Conservation (phyloP, 495 filamentous ascomycete species). For the Aspergillus bertholletiae region DNA sequence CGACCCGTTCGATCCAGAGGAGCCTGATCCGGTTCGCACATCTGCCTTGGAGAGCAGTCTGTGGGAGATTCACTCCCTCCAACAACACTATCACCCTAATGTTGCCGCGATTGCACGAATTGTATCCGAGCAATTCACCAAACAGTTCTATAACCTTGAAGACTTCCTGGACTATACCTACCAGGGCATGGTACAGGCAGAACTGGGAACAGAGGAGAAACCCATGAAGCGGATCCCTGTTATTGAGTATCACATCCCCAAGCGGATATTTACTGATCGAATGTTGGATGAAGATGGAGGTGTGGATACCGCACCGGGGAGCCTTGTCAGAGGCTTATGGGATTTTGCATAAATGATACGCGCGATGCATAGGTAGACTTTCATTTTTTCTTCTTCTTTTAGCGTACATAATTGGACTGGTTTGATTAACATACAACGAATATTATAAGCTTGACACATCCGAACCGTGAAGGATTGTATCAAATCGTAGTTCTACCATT, state of each 20-base stretch:
- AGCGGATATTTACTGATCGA: conserved; percentile 67
- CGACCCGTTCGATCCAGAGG: conserved; percentile 73
- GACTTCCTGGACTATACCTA: conserved; percentile 98
- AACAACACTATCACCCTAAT: conserved; percentile 95
- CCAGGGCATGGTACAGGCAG: conserved; percentile 76
- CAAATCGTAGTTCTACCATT: not conserved
- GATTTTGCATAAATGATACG: conserved; percentile 26
- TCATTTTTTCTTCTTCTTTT: conserved; percentile 3
- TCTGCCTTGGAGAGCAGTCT: conserved; percentile 85
- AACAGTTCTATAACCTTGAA: conserved; percentile 85
- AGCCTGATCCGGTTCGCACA: conserved; percentile 81
- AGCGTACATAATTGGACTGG: conserved; percentile 11
- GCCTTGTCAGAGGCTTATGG: conserved; percentile 38
- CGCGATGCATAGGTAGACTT: not conserved
- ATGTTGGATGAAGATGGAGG: conserved; percentile 43
- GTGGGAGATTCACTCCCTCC: conserved; percentile 89
- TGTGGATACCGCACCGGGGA: conserved; percentile 35
- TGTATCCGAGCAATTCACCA: conserved; percentile 95
- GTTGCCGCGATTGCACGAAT: conserved; percentile 93
- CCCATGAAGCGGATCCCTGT: conserved; percentile 80
- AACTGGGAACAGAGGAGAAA: conserved; percentile 61
- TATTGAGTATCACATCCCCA: conserved; percentile 91
- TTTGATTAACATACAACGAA: not conserved
- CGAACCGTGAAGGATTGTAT: not conserved
- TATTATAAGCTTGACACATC: not conserved